phyloP scores from a whole-genome alignment of 169 alveolate genomes.

The Pseudocohnilembus persalinus region DNA sequence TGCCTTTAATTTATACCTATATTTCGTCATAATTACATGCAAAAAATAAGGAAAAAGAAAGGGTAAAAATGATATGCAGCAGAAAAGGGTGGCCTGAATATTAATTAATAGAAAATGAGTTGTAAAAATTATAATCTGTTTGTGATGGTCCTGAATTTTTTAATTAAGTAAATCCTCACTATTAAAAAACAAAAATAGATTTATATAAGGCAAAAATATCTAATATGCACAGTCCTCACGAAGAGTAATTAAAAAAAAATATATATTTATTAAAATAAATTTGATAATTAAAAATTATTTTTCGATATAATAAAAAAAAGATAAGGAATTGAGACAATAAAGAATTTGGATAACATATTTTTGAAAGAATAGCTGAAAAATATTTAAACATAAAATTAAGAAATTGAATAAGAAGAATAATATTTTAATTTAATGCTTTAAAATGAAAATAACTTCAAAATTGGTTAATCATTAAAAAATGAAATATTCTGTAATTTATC shows the following conservation, averaged over 20 bases:
- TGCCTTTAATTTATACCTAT: not conserved
- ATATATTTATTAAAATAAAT: not conserved
- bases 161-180: not conserved
- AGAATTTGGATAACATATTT: not conserved
- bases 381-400: not conserved
- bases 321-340: not conserved
- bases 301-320: not conserved
- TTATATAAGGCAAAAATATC: not conserved
- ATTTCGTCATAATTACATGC: not conserved
- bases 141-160: slow-evolving; percentile 20
- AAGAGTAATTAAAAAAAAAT: not conserved
- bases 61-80: slow-evolving; percentile 14
- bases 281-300: not conserved
- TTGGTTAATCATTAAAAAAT: not conserved
- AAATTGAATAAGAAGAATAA: slow-evolving; percentile 3
- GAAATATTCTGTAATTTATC: not conserved
- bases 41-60: not conserved
- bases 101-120: not conserved
- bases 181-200: slow-evolving; percentile 6
- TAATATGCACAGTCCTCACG: not conserved
- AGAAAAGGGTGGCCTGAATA: slow-evolving; percentile 25
- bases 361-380: not conserved
- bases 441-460: not conserved
- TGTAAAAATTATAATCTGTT: not conserved
- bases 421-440: not conserved